Evolutionary conservation across 2,329 filamentous ascomycete genomes (phyloP).

Genomic region (Phialophora verrucosa): DNA sequence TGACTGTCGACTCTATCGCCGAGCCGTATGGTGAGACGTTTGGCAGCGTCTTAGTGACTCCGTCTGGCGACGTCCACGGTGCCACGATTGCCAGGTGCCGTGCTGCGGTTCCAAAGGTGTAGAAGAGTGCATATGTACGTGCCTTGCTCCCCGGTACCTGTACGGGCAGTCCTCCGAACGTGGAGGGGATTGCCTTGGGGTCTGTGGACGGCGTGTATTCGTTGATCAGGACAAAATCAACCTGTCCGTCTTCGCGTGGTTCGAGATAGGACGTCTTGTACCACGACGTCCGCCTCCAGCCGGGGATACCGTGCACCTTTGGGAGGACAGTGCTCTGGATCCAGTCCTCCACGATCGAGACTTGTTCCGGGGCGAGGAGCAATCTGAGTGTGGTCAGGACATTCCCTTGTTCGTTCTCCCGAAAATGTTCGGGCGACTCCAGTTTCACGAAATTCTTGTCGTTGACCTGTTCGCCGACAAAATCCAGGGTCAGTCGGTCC

Average conservation of each 20-base stretch:
- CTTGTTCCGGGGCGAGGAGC: slow-evolving; percentile 47
- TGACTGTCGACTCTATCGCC: slow-evolving; percentile 70
- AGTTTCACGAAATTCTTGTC: slow-evolving; percentile 57
- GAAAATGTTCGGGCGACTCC: slow-evolving; percentile 63
- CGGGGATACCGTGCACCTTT: slow-evolving; percentile 70
- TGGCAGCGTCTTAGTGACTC: slow-evolving; percentile 61
- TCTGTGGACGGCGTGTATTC: slow-evolving; percentile 74
- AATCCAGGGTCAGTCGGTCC: slow-evolving; percentile 72
- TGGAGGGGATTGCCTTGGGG: slow-evolving; percentile 45
- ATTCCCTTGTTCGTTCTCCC: slow-evolving; percentile 64
- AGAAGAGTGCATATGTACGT: slow-evolving; percentile 73
- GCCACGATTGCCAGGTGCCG: slow-evolving; percentile 65
- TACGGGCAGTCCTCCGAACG: neutral
- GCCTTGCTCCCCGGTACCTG: slow-evolving; percentile 61
- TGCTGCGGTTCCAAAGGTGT: slow-evolving; percentile 77
- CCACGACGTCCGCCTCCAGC: slow-evolving; percentile 76
- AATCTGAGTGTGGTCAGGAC: slow-evolving; percentile 68
- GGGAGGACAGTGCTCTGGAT: slow-evolving; percentile 16
- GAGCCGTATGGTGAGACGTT: slow-evolving; percentile 45
- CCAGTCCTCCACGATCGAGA: slow-evolving; percentile 5
- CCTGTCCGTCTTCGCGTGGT: slow-evolving; percentile 52
- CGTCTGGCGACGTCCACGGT: slow-evolving; percentile 62
- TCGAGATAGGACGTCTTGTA: slow-evolving; percentile 72
- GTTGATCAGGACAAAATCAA: slow-evolving; percentile 70
- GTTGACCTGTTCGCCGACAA: slow-evolving; percentile 61